These are phyloP conservation scores for Magnaporthiopsis rhizophila DNA, from an alignment of 2,329 filamentous ascomycete genomes.

Conservation along the genomic window DNA sequence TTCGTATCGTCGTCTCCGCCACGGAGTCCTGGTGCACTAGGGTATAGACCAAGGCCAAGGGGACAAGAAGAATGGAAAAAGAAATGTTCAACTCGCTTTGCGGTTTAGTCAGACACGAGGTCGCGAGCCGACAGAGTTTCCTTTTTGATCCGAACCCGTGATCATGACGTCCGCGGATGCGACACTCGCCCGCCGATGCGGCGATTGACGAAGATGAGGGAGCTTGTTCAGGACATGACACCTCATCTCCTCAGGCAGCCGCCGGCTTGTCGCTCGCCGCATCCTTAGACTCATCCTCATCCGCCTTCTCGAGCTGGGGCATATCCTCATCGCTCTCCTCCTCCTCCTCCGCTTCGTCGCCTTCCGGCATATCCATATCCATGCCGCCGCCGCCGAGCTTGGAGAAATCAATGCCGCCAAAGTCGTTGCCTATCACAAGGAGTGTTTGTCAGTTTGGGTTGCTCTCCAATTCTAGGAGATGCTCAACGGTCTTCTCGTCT, in stretches of 20 bases:
- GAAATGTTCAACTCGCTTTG: background rate
- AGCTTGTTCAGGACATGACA: background rate
- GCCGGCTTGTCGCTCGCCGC: conserved; percentile 27
- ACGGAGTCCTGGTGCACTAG: background rate
- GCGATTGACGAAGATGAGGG: background rate
- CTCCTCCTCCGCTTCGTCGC: conserved; percentile 35
- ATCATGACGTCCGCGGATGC: background rate
- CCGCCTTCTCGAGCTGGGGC: conserved; percentile 66
- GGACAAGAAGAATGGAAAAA: background rate
- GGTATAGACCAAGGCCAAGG: background rate
- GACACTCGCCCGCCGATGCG: background rate
- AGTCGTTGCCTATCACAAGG: conserved; percentile 49
- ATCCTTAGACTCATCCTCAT: conserved; percentile 25
- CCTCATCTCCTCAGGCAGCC: conserved; percentile 6
- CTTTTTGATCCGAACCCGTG: background rate
- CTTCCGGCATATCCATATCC: conserved; percentile 34
- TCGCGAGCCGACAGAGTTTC: background rate
- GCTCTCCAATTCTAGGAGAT: background rate
- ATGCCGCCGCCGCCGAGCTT: conserved; percentile 65
- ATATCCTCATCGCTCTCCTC: conserved; percentile 69
- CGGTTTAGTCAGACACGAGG: background rate
- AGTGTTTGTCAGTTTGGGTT: conserved; percentile 14
- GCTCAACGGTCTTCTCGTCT: background rate
- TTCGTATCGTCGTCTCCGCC: background rate
- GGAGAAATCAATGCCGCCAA: conserved; percentile 87